These are phyloP conservation scores for Malus hybrid DNA, from an alignment of 331 rosid genomes.

Conservation along the genomic window DNA sequence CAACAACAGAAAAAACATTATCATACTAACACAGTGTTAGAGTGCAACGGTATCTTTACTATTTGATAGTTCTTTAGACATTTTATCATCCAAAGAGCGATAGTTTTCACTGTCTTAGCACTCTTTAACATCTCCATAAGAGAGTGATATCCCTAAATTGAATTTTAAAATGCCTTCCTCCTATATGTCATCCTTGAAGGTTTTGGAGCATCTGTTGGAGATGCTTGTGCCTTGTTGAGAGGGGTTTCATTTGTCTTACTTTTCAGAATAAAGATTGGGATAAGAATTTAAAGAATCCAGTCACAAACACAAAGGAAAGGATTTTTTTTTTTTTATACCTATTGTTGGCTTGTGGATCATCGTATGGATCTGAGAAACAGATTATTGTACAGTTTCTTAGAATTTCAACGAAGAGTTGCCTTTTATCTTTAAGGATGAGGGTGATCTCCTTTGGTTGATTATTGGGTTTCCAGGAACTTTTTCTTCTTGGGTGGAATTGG, in stretches of 20 bases:
- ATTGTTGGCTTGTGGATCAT: too few relatives aligned
- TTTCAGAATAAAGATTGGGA: too few relatives aligned
- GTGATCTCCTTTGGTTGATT: neutral
- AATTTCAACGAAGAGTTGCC: neutral
- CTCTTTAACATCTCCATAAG: neutral
- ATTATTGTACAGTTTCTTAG: too few relatives aligned
- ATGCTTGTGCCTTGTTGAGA: neutral
- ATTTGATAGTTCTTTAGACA: neutral
- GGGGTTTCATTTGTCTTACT: neutral
- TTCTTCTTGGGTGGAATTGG: neutral
- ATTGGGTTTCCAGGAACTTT: neutral
- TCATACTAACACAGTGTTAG: neutral
- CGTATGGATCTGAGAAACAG: too few relatives aligned
- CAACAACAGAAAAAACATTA: neutral
- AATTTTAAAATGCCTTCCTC: neutral
- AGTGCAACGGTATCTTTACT: neutral
- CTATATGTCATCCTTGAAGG: neutral
- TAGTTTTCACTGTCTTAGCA: neutral
- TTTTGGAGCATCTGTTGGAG: neutral
- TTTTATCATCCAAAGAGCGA: neutral
- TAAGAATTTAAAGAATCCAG: too few relatives aligned
- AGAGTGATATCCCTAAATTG: neutral
- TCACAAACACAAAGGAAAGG: too few relatives aligned
- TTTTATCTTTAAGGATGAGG: neutral
- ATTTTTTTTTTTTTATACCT: too few relatives aligned